Evolutionary conservation across 257 asterid genomes (phyloP).

Genomic region (Leonotis leonurus): DNA sequence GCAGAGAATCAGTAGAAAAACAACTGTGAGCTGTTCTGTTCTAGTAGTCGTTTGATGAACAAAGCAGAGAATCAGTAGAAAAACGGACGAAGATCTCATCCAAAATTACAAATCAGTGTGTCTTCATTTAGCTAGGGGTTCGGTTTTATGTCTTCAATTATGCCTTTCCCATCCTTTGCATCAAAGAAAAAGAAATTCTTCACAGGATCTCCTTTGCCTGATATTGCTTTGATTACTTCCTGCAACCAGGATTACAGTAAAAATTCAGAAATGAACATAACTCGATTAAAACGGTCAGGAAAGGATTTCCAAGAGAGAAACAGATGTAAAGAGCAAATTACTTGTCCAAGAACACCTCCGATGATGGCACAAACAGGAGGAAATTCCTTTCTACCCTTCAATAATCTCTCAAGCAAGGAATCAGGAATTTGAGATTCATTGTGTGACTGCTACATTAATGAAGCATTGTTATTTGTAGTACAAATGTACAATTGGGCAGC

Average conservation of each 20-base stretch:
- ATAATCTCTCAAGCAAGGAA: conserved; percentile 61
- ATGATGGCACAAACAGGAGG: conserved; percentile 91
- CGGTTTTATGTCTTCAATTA: conserved; percentile 59
- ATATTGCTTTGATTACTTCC: conserved; percentile 95
- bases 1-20: no score
- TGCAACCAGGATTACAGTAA: conserved; percentile 17
- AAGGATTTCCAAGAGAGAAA: neutral
- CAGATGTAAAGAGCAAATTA: conserved; percentile 17
- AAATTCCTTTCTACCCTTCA: conserved; percentile 62
- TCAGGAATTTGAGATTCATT: conserved; percentile 74
- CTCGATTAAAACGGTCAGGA: neutral
- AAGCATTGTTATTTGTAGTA: neutral
- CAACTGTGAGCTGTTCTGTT: no score
- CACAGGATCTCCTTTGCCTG: conserved; percentile 91
- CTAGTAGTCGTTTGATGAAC: neutral
- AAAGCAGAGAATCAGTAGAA: neutral
- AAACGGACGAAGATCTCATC: neutral
- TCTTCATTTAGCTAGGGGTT: conserved; percentile 19
- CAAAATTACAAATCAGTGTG: neutral
- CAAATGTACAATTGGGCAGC: conserved; percentile 13
- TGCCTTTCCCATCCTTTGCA: conserved; percentile 80
- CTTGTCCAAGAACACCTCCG: conserved; percentile 99
- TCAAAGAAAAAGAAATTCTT: conserved; percentile 90
- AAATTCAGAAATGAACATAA: neutral
- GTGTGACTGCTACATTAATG: conserved; percentile 41